Conservation (phyloP, 2,329 filamentous ascomycete species). For the Aspergillus pseudoterreus region DNA sequence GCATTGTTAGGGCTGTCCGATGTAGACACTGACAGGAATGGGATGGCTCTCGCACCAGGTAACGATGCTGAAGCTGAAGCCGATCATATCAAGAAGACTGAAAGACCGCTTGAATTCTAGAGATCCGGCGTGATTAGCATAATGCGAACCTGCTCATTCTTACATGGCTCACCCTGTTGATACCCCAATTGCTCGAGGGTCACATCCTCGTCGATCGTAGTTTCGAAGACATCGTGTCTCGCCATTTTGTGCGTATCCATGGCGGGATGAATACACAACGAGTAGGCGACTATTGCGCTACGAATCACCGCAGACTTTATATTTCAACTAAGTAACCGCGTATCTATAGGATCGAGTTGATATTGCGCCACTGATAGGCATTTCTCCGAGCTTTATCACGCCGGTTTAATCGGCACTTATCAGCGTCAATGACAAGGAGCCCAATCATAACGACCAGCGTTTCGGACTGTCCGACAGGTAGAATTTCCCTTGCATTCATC, state of each 20-base stretch:
- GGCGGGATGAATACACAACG: background rate
- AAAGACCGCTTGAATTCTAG: conserved; percentile 54
- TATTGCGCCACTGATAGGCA: background rate
- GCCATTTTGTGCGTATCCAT: conserved; percentile 2
- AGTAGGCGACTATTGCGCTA: background rate
- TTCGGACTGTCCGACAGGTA: background rate
- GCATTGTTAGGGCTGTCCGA: background rate
- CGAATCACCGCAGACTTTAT: background rate
- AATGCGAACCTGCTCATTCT: no score
- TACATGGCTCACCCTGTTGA: conserved; percentile 21
- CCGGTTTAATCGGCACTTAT: background rate
- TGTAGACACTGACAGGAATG: no score
- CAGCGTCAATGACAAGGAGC: background rate
- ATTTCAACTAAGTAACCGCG: background rate
- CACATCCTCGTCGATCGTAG: conserved; percentile 20
- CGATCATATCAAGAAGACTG: conserved; percentile 52
- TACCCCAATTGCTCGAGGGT: conserved; percentile 29
- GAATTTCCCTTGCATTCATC: no score
- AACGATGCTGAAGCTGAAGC: conserved; percentile 55
- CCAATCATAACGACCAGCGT: background rate
- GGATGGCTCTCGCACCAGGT: conserved; percentile 35
- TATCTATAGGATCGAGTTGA: background rate
- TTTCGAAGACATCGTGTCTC: conserved; percentile 6
- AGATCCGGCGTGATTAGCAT: no score
- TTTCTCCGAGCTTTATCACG: background rate